Percentiles rank a stretch among this genome's conserved stretches.
These are phyloP conservation scores for Elongisporangium anandrum DNA, from an alignment of 352 stramenopile genomes.

Conservation along the genomic window DNA sequence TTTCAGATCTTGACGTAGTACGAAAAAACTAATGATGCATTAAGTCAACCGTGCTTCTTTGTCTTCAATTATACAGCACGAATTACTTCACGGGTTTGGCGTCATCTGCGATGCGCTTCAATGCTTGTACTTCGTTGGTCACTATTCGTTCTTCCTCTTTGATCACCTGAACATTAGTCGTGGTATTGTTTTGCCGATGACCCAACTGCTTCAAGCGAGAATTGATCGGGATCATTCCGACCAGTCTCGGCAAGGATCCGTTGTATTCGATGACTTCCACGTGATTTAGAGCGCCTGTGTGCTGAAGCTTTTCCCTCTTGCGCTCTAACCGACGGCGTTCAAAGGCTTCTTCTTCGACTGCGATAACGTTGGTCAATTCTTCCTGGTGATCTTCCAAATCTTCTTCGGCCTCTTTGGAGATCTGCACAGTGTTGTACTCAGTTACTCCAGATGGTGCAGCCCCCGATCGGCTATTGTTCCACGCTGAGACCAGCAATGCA, in stretches of 20 bases:
- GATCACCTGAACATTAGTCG: background rate
- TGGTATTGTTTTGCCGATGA: constrained; percentile 3
- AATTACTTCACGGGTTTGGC: constrained; percentile 1
- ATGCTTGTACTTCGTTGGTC: background rate
- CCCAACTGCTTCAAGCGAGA: background rate
- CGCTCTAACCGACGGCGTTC: constrained; percentile 33
- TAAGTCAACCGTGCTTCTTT: background rate
- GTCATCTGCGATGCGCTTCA: background rate
- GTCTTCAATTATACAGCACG: background rate
- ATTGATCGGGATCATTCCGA: constrained; percentile 47
- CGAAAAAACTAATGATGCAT: too few species aligned
- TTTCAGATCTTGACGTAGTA: too few species aligned
- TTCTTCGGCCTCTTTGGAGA: constrained; percentile 80
- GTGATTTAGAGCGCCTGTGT: constrained; percentile 45
- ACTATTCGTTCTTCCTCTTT: background rate
- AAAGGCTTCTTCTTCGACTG: constrained; percentile 55
- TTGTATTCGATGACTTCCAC: constrained; percentile 64
- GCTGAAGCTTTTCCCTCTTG: constrained; percentile 52
- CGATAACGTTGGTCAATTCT: constrained; percentile 56
- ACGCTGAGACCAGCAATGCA: constrained; percentile 58
- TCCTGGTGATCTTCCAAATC: constrained; percentile 68
- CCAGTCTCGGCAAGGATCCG: constrained; percentile 30
- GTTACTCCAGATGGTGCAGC: constrained; percentile 4
- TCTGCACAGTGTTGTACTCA: constrained; percentile 81
- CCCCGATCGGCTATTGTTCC: constrained; percentile 17